Percentiles rank a stretch among this genome's conserved stretches.
These are phyloP conservation scores for Chaetomium fimeti DNA, from an alignment of 495 filamentous ascomycete genomes.

Conservation along the genomic window DNA sequence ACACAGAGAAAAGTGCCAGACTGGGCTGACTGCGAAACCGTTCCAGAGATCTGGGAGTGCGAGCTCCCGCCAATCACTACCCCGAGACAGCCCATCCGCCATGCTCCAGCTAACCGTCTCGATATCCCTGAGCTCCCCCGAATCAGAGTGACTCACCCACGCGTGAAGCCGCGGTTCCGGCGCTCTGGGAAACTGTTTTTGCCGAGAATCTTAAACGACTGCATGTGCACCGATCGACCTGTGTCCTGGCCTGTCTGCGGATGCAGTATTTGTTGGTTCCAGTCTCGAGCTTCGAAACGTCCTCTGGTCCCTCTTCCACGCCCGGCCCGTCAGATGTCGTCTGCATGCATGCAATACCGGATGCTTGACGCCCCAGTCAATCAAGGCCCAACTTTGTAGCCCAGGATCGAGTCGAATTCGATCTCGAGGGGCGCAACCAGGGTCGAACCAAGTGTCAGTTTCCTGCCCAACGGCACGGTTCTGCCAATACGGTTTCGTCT, in stretches of 20 bases:
- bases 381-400: constrained; percentile 29
- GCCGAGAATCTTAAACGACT: constrained; percentile 15
- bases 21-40: constrained; percentile 17
- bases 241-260: background rate
- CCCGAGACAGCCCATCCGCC: constrained; percentile 16
- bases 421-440: constrained; percentile 26
- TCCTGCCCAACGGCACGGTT: constrained; percentile 33
- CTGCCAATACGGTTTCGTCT: constrained; percentile 26
- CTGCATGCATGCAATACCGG: constrained; percentile 26
- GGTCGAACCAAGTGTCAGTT: constrained; percentile 23
- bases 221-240: constrained; percentile 15
- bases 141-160: constrained; percentile 23
- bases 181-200: constrained; percentile 18
- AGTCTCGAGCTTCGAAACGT: constrained; percentile 14
- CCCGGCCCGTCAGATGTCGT: constrained; percentile 23
- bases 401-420: constrained; percentile 24
- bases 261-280: constrained; percentile 18
- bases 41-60: constrained; percentile 20
- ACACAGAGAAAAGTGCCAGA: constrained; percentile 18
- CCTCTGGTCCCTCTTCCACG: constrained; percentile 5
- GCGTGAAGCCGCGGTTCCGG: constrained; percentile 24
- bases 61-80: constrained; percentile 29
- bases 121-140: constrained; percentile 19
- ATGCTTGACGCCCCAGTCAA: constrained; percentile 19
- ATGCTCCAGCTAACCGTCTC: constrained; percentile 13